These are phyloP conservation scores for Pyrenophora graminea DNA, from an alignment of 2,329 filamentous ascomycete genomes.

Conservation along the genomic window DNA sequence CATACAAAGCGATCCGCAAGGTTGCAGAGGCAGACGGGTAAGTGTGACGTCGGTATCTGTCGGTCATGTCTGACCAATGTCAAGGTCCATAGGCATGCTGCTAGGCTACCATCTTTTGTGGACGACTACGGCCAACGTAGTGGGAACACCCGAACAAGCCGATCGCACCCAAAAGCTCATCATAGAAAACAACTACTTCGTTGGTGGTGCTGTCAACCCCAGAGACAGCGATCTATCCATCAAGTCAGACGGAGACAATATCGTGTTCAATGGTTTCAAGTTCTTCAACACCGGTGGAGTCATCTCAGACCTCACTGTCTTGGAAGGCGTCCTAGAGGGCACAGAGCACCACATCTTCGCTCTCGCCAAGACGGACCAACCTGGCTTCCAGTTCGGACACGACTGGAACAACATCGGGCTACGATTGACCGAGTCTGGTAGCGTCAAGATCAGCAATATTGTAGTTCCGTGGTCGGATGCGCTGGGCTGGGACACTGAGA, in stretches of 20 bases:
- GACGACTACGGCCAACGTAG: conserved; percentile 64
- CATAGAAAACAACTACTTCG: conserved; percentile 67
- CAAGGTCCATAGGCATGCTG: conserved; percentile 64
- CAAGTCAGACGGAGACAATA: conserved; percentile 56
- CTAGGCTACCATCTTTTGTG: conserved; percentile 68
- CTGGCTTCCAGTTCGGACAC: conserved; percentile 61
- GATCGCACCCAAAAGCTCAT: conserved; percentile 62
- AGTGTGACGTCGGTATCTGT: not conserved
- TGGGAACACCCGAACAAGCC: conserved; percentile 64
- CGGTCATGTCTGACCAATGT: not conserved
- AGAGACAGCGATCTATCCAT: conserved; percentile 66
- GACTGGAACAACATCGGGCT: conserved; percentile 70
- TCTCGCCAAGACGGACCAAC: conserved; percentile 61
- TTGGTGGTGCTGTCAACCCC: conserved; percentile 68
- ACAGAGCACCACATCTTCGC: conserved; percentile 67
- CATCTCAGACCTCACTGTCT: conserved; percentile 66
- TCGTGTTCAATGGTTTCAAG: conserved; percentile 67
- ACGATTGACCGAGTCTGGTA: conserved; percentile 66
- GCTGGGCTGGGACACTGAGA: conserved; percentile 60
- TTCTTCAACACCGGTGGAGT: conserved; percentile 71
- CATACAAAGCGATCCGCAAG: conserved; percentile 63
- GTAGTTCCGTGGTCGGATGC: conserved; percentile 64
- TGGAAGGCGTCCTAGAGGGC: conserved; percentile 65
- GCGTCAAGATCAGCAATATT: conserved; percentile 64
- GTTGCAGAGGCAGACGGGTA: conserved; percentile 67